Conservation (phyloP, 768 basidiomycete genomes). For the Asterophora lycoperdoides region DNA sequence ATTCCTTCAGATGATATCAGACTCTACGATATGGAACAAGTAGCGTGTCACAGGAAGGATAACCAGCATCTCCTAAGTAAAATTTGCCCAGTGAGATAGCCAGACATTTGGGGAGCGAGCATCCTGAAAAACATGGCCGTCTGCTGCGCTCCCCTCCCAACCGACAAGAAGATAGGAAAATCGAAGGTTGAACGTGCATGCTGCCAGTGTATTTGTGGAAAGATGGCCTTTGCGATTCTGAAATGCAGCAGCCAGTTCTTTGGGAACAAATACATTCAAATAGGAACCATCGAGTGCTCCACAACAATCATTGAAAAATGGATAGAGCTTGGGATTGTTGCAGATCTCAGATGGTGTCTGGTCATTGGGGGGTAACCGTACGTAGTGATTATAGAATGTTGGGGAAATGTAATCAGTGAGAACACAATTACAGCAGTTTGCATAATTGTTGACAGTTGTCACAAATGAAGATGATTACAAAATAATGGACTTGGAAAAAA, state of each 20-base stretch:
- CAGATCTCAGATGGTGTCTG: slow-evolving; percentile 14
- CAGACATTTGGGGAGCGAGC: slow-evolving; percentile 15
- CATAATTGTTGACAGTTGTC: too few relatives aligned
- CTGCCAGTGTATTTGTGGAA: too few relatives aligned
- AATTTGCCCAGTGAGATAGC: slow-evolving; percentile 17
- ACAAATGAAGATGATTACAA: too few relatives aligned
- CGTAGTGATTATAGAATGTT: neutral
- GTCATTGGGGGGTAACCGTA: slow-evolving; percentile 18
- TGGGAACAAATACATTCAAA: slow-evolving; percentile 20
- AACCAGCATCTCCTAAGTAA: slow-evolving; percentile 23
- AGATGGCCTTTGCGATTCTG: slow-evolving; percentile 26
- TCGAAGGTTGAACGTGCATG: too few relatives aligned
- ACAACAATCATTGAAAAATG: too few relatives aligned
- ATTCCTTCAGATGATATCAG: neutral
- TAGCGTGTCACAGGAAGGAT: slow-evolving; percentile 19
- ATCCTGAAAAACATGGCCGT: slow-evolving; percentile 25
- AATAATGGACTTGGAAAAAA: too few relatives aligned
- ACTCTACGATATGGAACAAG: slow-evolving; percentile 23
- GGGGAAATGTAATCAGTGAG: slow-evolving; percentile 6
- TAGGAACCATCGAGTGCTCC: slow-evolving; percentile 28
- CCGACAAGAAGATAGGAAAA: slow-evolving; percentile 26
- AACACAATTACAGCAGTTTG: too few relatives aligned
- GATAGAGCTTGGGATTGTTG: slow-evolving; percentile 20
- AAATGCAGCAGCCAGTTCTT: slow-evolving; percentile 13
- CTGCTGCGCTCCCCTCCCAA: slow-evolving; percentile 34